Evolutionary conservation across 768 basidiomycete genomes (phyloP).

Genomic region (Amanita exitialis): DNA sequence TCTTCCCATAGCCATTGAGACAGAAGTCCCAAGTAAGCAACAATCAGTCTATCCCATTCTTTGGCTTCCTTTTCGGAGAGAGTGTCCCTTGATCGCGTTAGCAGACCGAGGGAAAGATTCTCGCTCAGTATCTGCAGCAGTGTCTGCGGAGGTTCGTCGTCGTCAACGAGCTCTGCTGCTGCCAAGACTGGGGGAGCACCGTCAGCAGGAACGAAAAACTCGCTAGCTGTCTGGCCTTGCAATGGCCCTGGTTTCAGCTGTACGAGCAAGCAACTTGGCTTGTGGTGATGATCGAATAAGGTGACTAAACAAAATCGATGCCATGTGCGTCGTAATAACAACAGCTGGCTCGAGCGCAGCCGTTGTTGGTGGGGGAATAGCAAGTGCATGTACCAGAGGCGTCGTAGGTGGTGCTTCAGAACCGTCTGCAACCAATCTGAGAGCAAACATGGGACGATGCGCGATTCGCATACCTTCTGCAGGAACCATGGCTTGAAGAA

Average conservation of each 20-base stretch:
- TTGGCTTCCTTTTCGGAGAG: constrained; percentile 61
- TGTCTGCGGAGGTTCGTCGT: constrained; percentile 57
- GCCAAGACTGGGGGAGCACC: constrained; percentile 28
- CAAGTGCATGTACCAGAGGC: constrained; percentile 62
- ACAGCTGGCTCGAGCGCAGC: constrained; percentile 38
- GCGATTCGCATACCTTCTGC: constrained; percentile 26
- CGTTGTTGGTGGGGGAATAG: constrained; percentile 49
- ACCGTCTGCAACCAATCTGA: constrained; percentile 13
- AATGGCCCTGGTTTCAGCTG: constrained; percentile 45
- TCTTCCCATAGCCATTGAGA: constrained; percentile 98
- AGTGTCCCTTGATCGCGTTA: constrained; percentile 63
- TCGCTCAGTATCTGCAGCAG: constrained; percentile 83
- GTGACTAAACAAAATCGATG: constrained; percentile 72
- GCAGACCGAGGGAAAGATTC: constrained; percentile 77
- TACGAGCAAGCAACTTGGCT: constrained; percentile 53
- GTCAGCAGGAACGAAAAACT: constrained; percentile 76
- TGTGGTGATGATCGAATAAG: constrained; percentile 60
- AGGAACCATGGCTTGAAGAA: constrained; percentile 68
- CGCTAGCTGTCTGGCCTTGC: constrained; percentile 20
- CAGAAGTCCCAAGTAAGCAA: constrained; percentile 76
- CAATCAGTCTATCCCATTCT: constrained; percentile 87
- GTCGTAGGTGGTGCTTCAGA: constrained; percentile 39
- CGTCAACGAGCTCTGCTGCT: constrained; percentile 28
- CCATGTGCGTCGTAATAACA: constrained; percentile 61
- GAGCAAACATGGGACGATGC: not conserved